Percentiles rank a stretch among this genome's conserved stretches.
Evolutionary conservation across 2,329 filamentous ascomycete species (phyloP).

Genomic region (Penicillium psychrosexuale): DNA sequence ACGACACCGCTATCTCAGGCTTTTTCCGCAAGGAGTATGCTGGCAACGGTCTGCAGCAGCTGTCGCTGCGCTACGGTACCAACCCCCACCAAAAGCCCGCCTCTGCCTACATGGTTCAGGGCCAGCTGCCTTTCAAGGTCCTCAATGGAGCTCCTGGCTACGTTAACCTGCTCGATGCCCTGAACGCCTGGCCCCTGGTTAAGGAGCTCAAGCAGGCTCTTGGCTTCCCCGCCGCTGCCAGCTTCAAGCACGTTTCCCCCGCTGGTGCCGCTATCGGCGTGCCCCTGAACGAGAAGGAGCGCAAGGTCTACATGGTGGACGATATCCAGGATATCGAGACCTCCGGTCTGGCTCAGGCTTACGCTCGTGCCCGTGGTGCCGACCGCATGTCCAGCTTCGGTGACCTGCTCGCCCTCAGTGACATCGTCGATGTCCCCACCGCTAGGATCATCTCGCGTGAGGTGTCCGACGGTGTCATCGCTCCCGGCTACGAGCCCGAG

Average conservation of each 20-base stretch:
- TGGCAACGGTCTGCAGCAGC: conserved; percentile 74
- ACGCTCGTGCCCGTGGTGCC: conserved; percentile 89
- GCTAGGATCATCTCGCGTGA: conserved; percentile 98
- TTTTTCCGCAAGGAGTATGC: conserved; percentile 99
- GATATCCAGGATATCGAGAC: conserved; percentile 86
- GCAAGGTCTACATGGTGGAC: conserved; percentile 97
- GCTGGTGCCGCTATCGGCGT: conserved; percentile 93
- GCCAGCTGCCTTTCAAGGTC: conserved; percentile 88
- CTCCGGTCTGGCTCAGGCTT: conserved; percentile 86
- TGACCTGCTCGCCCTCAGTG: conserved; percentile 89
- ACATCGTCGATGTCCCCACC: conserved; percentile 85
- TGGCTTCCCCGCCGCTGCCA: conserved; percentile 83
- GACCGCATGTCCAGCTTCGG: conserved; percentile 99
- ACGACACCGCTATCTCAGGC: conserved; percentile 88
- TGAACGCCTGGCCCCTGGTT: conserved; percentile 95
- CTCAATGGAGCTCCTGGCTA: conserved; percentile 87
- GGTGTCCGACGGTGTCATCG: conserved; percentile 95
- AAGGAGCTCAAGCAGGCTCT: conserved; percentile 92
- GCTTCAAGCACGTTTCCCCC: conserved; percentile 98
- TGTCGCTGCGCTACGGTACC: conserved; percentile 86
- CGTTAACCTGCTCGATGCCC: conserved; percentile 92
- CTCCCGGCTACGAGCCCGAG: conserved; percentile 77
- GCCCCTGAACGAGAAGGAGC: conserved; percentile 79
- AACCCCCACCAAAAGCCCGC: conserved; percentile 99
- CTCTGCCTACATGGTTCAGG: conserved; percentile 71